These are phyloP conservation scores for Lichtheimia corymbifera DNA, from an alignment of 371 early-diverging fungal genomes.

Conservation along the genomic window DNA sequence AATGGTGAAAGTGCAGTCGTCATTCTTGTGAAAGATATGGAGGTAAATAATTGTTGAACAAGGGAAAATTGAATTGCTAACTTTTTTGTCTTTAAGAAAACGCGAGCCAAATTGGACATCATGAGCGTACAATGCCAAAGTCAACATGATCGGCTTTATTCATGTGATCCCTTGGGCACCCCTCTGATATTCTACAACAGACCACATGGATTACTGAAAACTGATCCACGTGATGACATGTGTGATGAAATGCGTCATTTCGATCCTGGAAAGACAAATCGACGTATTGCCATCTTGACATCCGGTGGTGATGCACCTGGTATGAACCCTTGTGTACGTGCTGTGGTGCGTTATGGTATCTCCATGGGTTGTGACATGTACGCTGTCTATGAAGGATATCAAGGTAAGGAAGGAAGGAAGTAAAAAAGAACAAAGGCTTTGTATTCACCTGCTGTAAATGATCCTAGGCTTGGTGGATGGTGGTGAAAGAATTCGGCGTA, in stretches of 20 bases:
- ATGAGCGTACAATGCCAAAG: constrained; percentile 27
- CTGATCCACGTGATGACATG: background rate
- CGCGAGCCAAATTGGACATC: constrained; percentile 27
- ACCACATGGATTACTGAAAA: constrained; percentile 23
- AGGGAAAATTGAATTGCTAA: too few species aligned
- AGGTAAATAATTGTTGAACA: constrained; percentile 23
- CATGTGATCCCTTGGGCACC: constrained; percentile 80
- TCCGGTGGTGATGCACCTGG: constrained; percentile 99
- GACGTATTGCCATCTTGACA: constrained; percentile 90
- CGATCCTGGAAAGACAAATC: constrained; percentile 3
- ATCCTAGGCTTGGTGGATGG: constrained; percentile 85
- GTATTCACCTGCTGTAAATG: too few species aligned
- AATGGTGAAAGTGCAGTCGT: constrained; percentile 16
- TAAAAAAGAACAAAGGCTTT: too few species aligned
- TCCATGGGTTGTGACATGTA: constrained; percentile 84
- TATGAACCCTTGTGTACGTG: constrained; percentile 98
- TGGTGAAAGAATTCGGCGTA: constrained; percentile 84
- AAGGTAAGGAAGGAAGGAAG: constrained; percentile 72
- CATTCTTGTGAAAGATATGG: constrained; percentile 28
- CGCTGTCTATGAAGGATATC: constrained; percentile 96
- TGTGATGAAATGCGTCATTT: background rate
- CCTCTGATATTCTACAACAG: constrained; percentile 66
- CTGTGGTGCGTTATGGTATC: constrained; percentile 90
- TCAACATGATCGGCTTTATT: constrained; percentile 43
- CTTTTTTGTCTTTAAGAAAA: constrained; percentile 16